These are phyloP conservation scores for Planoprotostelium fungivorum DNA, from an alignment of 78 protist species.

Conservation along the genomic window DNA sequence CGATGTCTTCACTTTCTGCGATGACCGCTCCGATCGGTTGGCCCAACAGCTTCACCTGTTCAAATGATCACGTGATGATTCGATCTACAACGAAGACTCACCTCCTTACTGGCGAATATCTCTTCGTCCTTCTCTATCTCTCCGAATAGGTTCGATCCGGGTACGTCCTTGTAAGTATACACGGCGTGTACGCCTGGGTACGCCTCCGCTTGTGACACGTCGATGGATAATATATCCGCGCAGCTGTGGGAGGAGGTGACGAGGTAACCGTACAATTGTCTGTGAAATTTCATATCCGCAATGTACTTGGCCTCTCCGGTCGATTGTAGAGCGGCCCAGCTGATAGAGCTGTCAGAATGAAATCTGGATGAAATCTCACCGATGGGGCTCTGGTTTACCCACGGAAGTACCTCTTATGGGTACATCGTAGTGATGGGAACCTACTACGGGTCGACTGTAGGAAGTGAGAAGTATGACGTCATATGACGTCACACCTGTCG, in stretches of 20 bases:
- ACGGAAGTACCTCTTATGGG: background rate
- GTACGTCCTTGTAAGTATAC: conserved; percentile 60
- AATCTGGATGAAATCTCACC: background rate
- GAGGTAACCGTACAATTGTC: conserved; percentile 48
- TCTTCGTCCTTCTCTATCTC: conserved; percentile 76
- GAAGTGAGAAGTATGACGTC: too few relatives aligned
- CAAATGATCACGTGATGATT: background rate
- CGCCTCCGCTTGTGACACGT: conserved; percentile 10
- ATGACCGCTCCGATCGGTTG: conserved; percentile 78
- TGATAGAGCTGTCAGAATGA: background rate
- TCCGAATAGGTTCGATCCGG: conserved; percentile 57
- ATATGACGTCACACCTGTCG: too few relatives aligned
- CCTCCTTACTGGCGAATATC: conserved; percentile 45
- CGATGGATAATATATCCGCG: conserved; percentile 25
- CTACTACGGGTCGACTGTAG: too few relatives aligned
- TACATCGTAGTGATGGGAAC: background rate
- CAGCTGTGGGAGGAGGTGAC: conserved; percentile 47
- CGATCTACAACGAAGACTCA: background rate
- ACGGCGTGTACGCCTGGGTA: conserved; percentile 58
- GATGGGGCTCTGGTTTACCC: background rate
- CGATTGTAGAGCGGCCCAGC: conserved; percentile 52
- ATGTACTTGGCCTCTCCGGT: conserved; percentile 77
- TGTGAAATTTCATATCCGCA: conserved; percentile 49
- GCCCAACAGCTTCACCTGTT: conserved; percentile 20
- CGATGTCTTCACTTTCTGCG: conserved; percentile 68